A percentile compares a stretch with the other conserved stretches of the same genome.
These are phyloP conservation scores for Trichoderma virens DNA, from an alignment of 495 filamentous ascomycete species.

Conservation along the genomic window DNA sequence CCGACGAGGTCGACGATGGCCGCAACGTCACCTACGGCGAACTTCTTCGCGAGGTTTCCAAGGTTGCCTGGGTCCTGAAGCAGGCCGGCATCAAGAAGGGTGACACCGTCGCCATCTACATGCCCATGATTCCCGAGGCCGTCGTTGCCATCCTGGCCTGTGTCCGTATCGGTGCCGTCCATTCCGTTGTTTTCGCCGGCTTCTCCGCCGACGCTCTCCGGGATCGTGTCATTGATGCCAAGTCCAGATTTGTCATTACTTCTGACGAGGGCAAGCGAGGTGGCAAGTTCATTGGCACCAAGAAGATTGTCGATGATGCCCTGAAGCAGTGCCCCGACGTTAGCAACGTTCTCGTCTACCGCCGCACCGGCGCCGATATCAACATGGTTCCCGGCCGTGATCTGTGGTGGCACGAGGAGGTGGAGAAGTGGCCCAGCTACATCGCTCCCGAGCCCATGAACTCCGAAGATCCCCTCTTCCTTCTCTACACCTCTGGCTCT, in stretches of 20 bases:
- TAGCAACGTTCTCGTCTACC: slow-evolving; percentile 77
- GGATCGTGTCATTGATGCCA: slow-evolving; percentile 87
- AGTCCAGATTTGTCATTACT: slow-evolving; percentile 89
- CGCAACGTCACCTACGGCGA: slow-evolving; percentile 89
- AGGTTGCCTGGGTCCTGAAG: slow-evolving; percentile 76
- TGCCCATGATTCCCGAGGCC: slow-evolving; percentile 98
- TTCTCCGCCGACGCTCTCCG: slow-evolving; percentile 96
- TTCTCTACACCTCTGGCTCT: slow-evolving; percentile 96
- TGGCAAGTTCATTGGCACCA: slow-evolving; percentile 95
- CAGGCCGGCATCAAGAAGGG: slow-evolving; percentile 95
- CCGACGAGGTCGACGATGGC: slow-evolving; percentile 82
- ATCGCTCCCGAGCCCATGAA: slow-evolving; percentile 77
- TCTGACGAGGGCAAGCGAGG: slow-evolving; percentile 96
- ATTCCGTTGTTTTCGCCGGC: slow-evolving; percentile 97
- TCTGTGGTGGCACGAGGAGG: slow-evolving; percentile 97
- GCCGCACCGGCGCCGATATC: slow-evolving; percentile 89
- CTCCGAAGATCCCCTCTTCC: slow-evolving; percentile 93
- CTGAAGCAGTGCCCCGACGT: slow-evolving; percentile 96
- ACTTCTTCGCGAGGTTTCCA: slow-evolving; percentile 87
- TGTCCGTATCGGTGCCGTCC: slow-evolving; percentile 85
- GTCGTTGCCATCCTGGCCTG: slow-evolving; percentile 87
- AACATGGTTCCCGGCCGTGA: slow-evolving; percentile 86
- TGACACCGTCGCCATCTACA: slow-evolving; percentile 93
- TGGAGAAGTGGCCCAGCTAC: slow-evolving; percentile 89
- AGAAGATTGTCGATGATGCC: slow-evolving; percentile 98